Conservation (phyloP, 805 yeast genomes). For the Clavispora fructus region DNA sequence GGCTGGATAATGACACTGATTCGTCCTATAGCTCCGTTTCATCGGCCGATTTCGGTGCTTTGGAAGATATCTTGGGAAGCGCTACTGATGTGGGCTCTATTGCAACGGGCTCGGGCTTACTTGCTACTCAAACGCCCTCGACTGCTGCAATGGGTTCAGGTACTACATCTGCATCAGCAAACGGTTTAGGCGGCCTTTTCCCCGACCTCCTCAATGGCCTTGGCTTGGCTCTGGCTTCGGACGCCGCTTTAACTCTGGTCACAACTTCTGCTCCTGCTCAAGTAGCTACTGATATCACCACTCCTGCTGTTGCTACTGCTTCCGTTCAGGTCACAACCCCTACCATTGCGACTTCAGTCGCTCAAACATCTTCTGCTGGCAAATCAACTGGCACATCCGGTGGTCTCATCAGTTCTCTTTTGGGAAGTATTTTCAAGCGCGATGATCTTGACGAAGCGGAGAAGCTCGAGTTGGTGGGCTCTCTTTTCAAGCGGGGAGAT, state of each 20-base stretch:
- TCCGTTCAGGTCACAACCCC: neutral
- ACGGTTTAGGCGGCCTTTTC: neutral
- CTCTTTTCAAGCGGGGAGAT: conserved; percentile 1
- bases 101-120: neutral
- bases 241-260: neutral
- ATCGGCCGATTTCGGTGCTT: neutral
- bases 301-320: neutral
- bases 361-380: neutral
- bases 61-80: neutral
- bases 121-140: neutral
- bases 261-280: neutral
- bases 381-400: conserved; percentile 2
- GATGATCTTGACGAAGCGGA: conserved; percentile 7
- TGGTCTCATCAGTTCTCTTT: neutral
- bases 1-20: neutral
- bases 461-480: conserved; percentile 4
- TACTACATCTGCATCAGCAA: neutral
- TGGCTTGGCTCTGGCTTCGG: neutral
- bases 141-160: neutral
- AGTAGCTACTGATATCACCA: neutral
- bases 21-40: neutral
- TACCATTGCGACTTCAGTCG: neutral
- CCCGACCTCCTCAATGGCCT: neutral
- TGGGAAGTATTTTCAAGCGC: conserved; percentile 6
- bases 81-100: neutral